A percentile compares a stretch with the other conserved stretches of the same genome.
Conservation (phyloP, 2,329 filamentous ascomycete genomes). For the Ceratocystis diversiconidia region DNA sequence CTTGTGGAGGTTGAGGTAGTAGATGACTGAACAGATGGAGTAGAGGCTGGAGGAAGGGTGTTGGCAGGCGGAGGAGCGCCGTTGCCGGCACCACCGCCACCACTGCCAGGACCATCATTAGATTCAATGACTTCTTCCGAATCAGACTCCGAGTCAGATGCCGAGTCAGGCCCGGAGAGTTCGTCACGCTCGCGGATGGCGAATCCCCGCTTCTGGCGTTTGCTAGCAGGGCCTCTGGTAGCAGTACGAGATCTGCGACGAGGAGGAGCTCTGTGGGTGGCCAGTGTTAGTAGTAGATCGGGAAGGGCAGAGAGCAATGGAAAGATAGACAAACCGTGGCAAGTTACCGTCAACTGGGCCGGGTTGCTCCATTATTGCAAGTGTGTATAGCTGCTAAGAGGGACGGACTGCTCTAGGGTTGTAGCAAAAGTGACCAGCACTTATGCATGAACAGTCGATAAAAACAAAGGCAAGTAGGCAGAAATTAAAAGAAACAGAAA, state of each 20-base stretch:
- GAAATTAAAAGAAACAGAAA: neutral
- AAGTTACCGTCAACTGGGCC: conserved; percentile 7
- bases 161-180: conserved; percentile 5
- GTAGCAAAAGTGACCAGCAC: conserved; percentile 15
- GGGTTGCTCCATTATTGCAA: neutral
- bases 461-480: neutral
- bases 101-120: neutral
- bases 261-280: neutral
- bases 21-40: neutral
- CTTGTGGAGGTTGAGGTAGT: neutral
- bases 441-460: neutral
- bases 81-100: neutral
- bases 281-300: neutral
- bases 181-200: neutral
- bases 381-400: no score
- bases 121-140: conserved; percentile 5
- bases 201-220: neutral
- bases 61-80: conserved; percentile 4
- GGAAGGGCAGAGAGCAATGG: neutral
- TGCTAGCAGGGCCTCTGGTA: neutral
- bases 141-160: conserved; percentile 10
- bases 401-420: neutral
- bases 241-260: neutral
- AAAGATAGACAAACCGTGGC: conserved; percentile 6
- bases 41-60: neutral